Evolutionary conservation across 257 asterid species (phyloP), one percentile per base, ranked within the genome.

Genomic region (Mitragyna speciosa): DNA sequence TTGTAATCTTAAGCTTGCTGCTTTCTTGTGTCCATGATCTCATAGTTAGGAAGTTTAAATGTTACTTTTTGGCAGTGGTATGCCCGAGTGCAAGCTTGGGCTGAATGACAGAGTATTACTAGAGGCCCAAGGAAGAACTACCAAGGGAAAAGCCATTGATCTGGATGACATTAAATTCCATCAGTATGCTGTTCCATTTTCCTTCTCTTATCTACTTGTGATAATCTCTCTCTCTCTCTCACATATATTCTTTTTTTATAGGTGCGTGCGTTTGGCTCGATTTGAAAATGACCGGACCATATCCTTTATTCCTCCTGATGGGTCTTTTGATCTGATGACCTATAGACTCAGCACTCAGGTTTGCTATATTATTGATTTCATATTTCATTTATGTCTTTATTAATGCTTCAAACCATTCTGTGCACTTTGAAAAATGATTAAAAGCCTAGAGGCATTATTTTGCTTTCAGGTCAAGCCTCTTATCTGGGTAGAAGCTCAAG

Each of bases 11-110:
- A 22, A 41, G 49, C 22, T 56, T 71, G 36, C 33, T 70, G 63
- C 33, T 70, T 54, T 70, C 17, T 61, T 30, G 26, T 69, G 56
- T 52, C 5, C 22, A 15, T 17, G n/a, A 36, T 77, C 12, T 66
- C 59, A 48, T 49, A 75, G 48, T 58, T 49, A 59, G 77, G 72
- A 81, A 41, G 26, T 77, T 51, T 77, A 83, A 52, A 30, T 80
- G 74, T 31, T 85, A 66, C 72, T 84, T 41, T 70, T 56, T 87
- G 85, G 88, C 95, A 96, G 99, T 87, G 99, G 99, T 76, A 96
- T 96, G 99, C 99, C 99, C 33, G 99, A 94, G 89, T 96, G 99
- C 85, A 96, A 96, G 92, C 97, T 96, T 85, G 99, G 99, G 83
- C 91, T 96, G 76, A 96, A 96, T 86, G 99, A 96, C 85, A 90